Percentiles rank a stretch among this genome's conserved stretches.
Evolutionary conservation across 768 basidiomycete species (phyloP).

Genomic region (Dentipellis sp.): DNA sequence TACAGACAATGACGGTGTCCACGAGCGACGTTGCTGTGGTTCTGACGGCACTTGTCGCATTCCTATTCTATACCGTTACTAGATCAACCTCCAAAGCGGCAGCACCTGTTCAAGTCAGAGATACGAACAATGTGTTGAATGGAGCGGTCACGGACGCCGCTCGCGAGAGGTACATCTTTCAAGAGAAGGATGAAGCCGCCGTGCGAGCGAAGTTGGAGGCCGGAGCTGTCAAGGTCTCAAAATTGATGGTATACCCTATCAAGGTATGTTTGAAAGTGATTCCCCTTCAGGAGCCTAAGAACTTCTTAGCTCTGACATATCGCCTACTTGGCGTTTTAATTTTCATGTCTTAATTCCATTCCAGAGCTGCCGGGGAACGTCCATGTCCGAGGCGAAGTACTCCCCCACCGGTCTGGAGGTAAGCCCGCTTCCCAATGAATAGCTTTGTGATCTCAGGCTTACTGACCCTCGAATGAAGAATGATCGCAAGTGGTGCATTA

Average conservation of each 20-base stretch:
- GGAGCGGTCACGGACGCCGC: too few relatives aligned
- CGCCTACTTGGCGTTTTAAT: too few relatives aligned
- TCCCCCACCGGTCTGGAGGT: constrained; percentile 1
- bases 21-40: background rate
- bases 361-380: constrained; percentile 3
- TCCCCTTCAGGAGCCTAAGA: background rate
- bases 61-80: background rate
- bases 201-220: background rate
- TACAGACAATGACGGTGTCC: background rate
- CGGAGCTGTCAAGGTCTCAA: background rate
- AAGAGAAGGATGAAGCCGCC: background rate
- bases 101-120: too few relatives aligned
- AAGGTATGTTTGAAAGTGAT: background rate
- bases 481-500: constrained; percentile 64
- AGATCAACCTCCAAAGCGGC: too few relatives aligned
- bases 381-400: background rate
- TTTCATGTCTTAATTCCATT: too few relatives aligned
- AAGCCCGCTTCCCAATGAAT: background rate
- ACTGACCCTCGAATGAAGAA: constrained; percentile 30
- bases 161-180: background rate
- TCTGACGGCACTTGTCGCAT: background rate
- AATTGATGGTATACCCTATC: constrained; percentile 1
- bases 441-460: background rate
- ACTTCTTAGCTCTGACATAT: background rate
- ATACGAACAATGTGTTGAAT: too few relatives aligned